These are phyloP conservation scores for Boletus fagicola DNA, from an alignment of 768 basidiomycete species.

Conservation along the genomic window DNA sequence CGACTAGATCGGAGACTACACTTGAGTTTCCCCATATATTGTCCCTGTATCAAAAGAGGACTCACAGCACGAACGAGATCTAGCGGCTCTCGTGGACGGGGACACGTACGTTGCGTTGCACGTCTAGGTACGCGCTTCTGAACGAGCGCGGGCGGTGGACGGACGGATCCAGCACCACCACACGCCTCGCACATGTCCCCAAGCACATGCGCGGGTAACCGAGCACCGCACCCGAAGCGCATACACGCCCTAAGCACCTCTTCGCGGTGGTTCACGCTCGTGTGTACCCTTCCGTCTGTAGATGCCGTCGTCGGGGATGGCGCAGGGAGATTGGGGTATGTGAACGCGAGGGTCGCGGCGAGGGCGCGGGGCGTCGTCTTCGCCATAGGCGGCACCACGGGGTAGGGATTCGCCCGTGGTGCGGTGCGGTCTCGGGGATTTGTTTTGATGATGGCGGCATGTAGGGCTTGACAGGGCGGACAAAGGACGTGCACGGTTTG, in stretches of 20 bases:
- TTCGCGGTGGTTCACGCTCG: background rate
- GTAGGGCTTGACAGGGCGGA: slow-evolving; percentile 9
- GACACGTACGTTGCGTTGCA: background rate
- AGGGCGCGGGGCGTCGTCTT: background rate
- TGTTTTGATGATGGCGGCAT: background rate
- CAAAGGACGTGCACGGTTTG: slow-evolving; percentile 6
- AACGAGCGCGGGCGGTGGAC: background rate
- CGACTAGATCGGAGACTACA: background rate
- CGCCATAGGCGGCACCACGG: background rate
- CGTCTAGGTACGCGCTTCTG: slow-evolving; percentile 3
- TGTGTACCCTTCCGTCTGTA: too few species aligned
- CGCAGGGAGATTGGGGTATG: background rate
- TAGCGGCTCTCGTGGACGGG: background rate
- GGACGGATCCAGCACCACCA: slow-evolving; percentile 4
- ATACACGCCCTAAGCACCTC: slow-evolving; percentile 5
- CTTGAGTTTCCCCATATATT: background rate
- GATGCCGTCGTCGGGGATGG: background rate
- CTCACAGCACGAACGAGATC: slow-evolving; percentile 1
- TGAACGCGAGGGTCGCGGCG: background rate
- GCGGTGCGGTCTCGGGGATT: background rate
- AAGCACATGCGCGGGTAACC: background rate
- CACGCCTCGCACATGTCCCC: slow-evolving; percentile 18
- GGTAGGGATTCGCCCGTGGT: slow-evolving; percentile 3
- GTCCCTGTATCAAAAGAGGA: background rate
- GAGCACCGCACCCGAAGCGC: slow-evolving; percentile 22